Evolutionary conservation across 23 red algal species (phyloP), one percentile per base, ranked within the genome.

Genomic region (Cyanidium caldarium): DNA sequence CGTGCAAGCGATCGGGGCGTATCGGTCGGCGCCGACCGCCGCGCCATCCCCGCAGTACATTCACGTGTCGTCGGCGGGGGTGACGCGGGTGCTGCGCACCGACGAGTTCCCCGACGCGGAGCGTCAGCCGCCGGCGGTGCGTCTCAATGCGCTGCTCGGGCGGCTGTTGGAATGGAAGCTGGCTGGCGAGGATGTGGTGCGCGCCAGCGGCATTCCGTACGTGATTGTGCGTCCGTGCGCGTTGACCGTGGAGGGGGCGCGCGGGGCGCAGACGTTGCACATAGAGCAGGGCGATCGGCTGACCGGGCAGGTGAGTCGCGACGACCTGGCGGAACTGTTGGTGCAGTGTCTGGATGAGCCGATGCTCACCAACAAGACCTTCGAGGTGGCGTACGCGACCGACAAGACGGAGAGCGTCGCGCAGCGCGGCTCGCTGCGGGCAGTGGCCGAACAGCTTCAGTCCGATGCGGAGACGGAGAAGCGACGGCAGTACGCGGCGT

Each of bases 111-210:
- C 65, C 34, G 58, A 81, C 26, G 34, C 73, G 21, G 77, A 85
- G 13, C 2, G 57, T 7, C 36, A 69, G 26, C 79, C 79, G 25
- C 81, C 84, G 2, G 72, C 76, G 10, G 72, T 88, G 29, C 78
- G 73, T 45, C 77, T 86, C 25, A 98, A 98, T 46, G 77, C 78
- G 1, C 43, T 67, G 68, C 57, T 98, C 21, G 92, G 86, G 3
- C 44, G 72, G 31, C 46, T 98, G 14, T 40, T 98, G 36, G 77
- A 84, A 16, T 98, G 92, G 81, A 98, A 98, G 34, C 77, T 89
- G 12, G 80, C 84, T 5, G 92, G 84, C 0, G 92, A 98, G 36
- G 83, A 98, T 38, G 36, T 65, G 5, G 41, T 98, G 38, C 92
- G 92, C 37, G 35, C 45, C 0, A 70, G 58, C 36, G 72, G 76